Base-by-base conservation (phyloP, 1,284 basidiomycete species). In the Ceratobasidium sp. region DNA sequence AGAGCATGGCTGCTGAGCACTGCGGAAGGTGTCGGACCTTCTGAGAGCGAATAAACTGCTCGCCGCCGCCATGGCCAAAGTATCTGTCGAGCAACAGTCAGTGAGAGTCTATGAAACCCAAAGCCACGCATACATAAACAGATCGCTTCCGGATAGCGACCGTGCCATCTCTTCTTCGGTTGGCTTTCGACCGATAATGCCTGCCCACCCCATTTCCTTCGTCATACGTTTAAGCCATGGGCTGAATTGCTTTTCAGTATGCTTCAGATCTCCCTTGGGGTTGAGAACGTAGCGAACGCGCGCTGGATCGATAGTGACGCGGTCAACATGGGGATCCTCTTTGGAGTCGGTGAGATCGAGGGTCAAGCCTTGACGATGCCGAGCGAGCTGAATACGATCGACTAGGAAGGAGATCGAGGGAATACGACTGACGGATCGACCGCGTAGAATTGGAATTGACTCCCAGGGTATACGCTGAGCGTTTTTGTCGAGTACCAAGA, bases 21-120 rank as follows among this genome's bases (percentile, higher is more conserved):
- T 84, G 83, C 2, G 85, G 83, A 25, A 99, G 83, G 72, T 90
- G 85, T 20, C 93, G 85, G 65, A 98, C 86, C 74, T 91, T 91
- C 76, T 91, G 89, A 1, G 93, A 92, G 3, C 93, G 89, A 12
- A 94, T 85, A 76, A 96, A 99, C 76, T 98, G 94, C 77, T 98
- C 96, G 0, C 87, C 96, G 10, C 96, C 96, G 1, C 94, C 94
- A 76, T 99, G 96, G 8, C 96, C 96, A 76, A 98, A 98, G 80
- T 98, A 99, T 25, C 94, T 96, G 74, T 4, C 20, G 22, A 54
- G 38, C 40, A 47, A 69, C 22, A 53, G 38, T 35, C 22, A 47
- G 10, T n/a, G n/a, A 45, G 13, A 15, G 49, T 32, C 32, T 25
- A 45, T 29, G 31, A 29, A 38, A 43, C 13, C 53, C 71, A 40